phyloP scores from a whole-genome alignment of 352 stramenopile species.

The Phytophthora pseudosyringae region DNA sequence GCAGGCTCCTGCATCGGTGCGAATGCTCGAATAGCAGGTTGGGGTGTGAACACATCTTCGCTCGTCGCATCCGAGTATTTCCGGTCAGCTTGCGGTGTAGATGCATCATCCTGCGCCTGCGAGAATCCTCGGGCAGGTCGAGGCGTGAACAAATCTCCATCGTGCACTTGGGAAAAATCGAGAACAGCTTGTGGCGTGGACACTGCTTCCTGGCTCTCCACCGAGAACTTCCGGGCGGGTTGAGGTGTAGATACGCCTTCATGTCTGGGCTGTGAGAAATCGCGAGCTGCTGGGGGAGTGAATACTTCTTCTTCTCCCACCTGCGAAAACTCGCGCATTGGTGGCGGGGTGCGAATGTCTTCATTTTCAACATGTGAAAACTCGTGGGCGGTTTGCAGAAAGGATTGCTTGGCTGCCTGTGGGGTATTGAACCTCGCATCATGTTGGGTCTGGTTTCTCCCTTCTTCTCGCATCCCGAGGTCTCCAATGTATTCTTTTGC shows the following conservation, averaged over 20 bases:
- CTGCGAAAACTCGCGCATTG: constrained; percentile 1
- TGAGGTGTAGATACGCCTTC: constrained; percentile 4
- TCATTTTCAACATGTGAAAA: constrained; percentile 6
- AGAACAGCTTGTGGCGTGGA: constrained; percentile 1
- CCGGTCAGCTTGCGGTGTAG: neutral
- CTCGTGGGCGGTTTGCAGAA: constrained; percentile 1
- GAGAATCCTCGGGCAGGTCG: neutral
- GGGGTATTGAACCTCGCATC: constrained; percentile 8
- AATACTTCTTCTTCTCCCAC: constrained; percentile 1
- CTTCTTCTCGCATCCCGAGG: constrained; percentile 4
- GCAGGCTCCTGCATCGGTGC: neutral
- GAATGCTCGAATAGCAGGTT: neutral
- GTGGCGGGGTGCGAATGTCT: constrained; percentile 1
- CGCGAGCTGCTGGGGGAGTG: neutral
- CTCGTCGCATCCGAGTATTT: neutral
- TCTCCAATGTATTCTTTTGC: neutral
- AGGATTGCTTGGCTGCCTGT: neutral
- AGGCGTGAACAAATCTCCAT: constrained; percentile 5
- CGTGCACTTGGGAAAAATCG: constrained; percentile 3
- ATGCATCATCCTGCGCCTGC: constrained; percentile 2
- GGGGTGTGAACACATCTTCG: constrained; percentile 2
- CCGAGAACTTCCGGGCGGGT: constrained; percentile 1
- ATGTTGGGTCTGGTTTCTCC: constrained; percentile 2
- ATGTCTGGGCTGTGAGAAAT: neutral
- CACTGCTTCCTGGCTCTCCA: constrained; percentile 8